Percentiles rank a stretch among this genome's conserved stretches.
Conservation (phyloP, 1,139 yeast species). For the Arxiozyma telluris region DNA sequence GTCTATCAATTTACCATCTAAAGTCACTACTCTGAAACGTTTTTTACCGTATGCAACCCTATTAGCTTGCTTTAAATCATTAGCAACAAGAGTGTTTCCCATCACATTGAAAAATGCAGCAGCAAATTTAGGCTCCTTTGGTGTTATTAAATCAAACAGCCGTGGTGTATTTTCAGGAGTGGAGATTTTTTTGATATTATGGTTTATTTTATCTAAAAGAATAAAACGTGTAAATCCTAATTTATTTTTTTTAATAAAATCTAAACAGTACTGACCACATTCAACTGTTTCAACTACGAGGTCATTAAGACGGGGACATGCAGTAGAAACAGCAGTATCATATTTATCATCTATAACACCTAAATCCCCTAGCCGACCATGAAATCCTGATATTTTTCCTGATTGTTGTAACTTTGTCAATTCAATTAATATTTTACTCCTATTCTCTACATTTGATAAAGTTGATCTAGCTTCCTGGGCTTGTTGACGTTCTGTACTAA, state of each 20-base stretch:
- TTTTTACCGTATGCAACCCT: constrained; percentile 78
- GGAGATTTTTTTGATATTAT: constrained; percentile 49
- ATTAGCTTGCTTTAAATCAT: constrained; percentile 70
- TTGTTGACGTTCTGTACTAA: constrained; percentile 51
- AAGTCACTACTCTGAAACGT: constrained; percentile 81
- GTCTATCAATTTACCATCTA: constrained; percentile 88
- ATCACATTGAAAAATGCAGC: constrained; percentile 88
- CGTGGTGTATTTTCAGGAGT: constrained; percentile 78
- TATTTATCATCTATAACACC: constrained; percentile 82
- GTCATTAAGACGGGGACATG: constrained; percentile 84
- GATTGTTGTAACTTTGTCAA: constrained; percentile 61
- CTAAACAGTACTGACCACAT: constrained; percentile 86
- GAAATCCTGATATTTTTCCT: constrained; percentile 78
- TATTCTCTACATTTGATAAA: constrained; percentile 51
- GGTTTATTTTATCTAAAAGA: constrained; percentile 61
- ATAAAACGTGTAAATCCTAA: constrained; percentile 88
- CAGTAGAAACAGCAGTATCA: constrained; percentile 92
- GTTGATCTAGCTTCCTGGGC: constrained; percentile 58
- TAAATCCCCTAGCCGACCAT: constrained; percentile 84
- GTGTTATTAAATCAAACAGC: constrained; percentile 71
- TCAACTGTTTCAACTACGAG: constrained; percentile 93
- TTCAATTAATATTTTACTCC: constrained; percentile 64
- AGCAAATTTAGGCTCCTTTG: constrained; percentile 56
- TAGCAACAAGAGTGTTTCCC: constrained; percentile 80
- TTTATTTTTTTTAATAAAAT: constrained; percentile 71